These are phyloP conservation scores for Lanmaoa pseudosensibilis DNA, from an alignment of 768 basidiomycete genomes.

Conservation along the genomic window DNA sequence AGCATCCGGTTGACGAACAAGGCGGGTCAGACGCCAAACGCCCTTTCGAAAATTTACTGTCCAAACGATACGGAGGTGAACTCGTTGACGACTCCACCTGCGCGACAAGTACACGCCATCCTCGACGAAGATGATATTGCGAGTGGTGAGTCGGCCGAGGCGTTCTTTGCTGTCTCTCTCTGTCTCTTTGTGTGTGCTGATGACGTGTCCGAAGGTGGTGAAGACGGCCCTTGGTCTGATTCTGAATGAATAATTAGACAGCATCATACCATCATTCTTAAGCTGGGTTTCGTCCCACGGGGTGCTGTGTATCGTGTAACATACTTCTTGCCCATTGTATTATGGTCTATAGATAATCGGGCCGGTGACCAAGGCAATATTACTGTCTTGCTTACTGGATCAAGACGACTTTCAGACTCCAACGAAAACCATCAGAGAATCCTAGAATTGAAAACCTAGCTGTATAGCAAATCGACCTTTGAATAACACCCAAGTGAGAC, in stretches of 20 bases:
- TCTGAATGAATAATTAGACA: conserved; percentile 1
- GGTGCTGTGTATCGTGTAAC: not conserved
- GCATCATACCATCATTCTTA: not conserved
- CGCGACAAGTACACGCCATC: conserved; percentile 10
- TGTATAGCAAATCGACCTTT: too few species aligned
- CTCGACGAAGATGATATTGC: conserved; percentile 19
- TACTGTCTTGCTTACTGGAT: too few species aligned
- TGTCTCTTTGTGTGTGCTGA: not conserved
- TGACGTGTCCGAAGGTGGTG: conserved; percentile 3
- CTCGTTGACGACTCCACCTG: conserved; percentile 22
- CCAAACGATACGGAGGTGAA: conserved; percentile 16
- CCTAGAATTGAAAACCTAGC: not conserved
- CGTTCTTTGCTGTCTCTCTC: not conserved
- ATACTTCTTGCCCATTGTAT: too few species aligned
- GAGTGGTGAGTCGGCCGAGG: conserved; percentile 10
- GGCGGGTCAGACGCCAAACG: conserved; percentile 29
- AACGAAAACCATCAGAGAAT: not conserved
- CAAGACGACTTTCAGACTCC: too few species aligned
- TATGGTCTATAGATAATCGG: not conserved
- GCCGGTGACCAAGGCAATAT: too few species aligned
- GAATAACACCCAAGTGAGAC: not conserved
- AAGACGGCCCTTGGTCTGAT: not conserved
- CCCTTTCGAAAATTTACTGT: conserved; percentile 21
- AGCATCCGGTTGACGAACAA: conserved; percentile 28
- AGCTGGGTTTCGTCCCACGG: not conserved